These are phyloP conservation scores for Populus trichocarpa DNA, from an alignment of 441 rosid species.

Conservation along the genomic window DNA sequence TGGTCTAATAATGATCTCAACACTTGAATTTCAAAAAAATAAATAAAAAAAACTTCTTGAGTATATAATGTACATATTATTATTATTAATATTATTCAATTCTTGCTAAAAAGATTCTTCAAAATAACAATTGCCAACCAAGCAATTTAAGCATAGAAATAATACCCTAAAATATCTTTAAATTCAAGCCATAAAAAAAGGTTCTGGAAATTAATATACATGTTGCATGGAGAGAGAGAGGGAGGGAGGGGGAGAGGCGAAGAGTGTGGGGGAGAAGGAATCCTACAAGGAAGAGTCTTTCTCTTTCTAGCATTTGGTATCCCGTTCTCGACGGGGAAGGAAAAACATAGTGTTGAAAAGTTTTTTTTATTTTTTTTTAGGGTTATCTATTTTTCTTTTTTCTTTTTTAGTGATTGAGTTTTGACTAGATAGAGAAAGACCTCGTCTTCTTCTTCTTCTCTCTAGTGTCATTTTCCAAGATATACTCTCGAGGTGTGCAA, in stretches of 20 bases:
- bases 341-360: conserved; percentile 22
- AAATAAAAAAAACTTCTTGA: too few relatives aligned
- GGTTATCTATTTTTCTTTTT: not conserved
- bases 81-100: too few relatives aligned
- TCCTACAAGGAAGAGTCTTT: conserved; percentile 11
- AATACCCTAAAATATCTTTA: too few relatives aligned
- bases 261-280: conserved; percentile 24
- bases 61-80: too few relatives aligned
- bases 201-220: not conserved
- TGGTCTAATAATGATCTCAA: not conserved
- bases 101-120: too few relatives aligned
- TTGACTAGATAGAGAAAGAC: conserved; percentile 43
- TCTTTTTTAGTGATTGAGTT: conserved; percentile 20
- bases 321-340: conserved; percentile 63
- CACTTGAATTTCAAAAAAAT: not conserved
- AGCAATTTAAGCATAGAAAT: not conserved
- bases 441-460: conserved; percentile 21
- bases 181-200: too few relatives aligned
- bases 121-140: not conserved
- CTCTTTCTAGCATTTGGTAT: conserved; percentile 34
- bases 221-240: not conserved
- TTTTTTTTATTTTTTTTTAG: not conserved
- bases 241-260: not conserved
- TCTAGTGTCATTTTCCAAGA: conserved; percentile 67
- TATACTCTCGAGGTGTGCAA: conserved; percentile 59